phyloP scores from a whole-genome alignment of 2,329 filamentous ascomycete species.

The Fusarium nygamai region DNA sequence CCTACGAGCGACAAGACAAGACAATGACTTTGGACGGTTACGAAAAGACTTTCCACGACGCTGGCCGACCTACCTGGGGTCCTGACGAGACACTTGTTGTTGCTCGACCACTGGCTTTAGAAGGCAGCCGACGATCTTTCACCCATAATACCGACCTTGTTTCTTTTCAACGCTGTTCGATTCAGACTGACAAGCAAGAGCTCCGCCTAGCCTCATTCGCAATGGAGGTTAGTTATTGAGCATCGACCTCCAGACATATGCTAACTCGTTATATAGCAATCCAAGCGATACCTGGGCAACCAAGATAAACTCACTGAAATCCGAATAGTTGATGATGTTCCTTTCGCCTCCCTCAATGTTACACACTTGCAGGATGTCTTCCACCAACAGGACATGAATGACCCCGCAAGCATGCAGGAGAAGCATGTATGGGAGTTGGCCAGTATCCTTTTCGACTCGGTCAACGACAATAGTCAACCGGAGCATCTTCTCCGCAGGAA shows the following conservation, averaged over 20 bases:
- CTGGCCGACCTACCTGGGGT: slow-evolving; percentile 83
- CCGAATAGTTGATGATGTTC: slow-evolving; percentile 64
- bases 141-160: slow-evolving; percentile 45
- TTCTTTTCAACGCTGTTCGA: slow-evolving; percentile 52
- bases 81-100: slow-evolving; percentile 78
- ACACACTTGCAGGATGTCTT: slow-evolving; percentile 51
- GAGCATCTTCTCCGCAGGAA: slow-evolving; percentile 62
- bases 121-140: slow-evolving; percentile 47
- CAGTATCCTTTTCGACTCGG: slow-evolving; percentile 85
- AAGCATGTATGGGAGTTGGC: slow-evolving; percentile 85
- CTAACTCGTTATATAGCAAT: slow-evolving; percentile 55
- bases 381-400: slow-evolving; percentile 53
- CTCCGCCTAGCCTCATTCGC: slow-evolving; percentile 72
- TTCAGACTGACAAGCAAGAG: slow-evolving; percentile 72
- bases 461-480: slow-evolving; percentile 55
- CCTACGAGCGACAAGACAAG: slow-evolving; percentile 83
- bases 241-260: neutral
- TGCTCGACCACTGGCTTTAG: slow-evolving; percentile 50
- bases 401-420: slow-evolving; percentile 68
- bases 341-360: slow-evolving; percentile 62
- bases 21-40: slow-evolving; percentile 69
- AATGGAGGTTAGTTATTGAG: slow-evolving; percentile 56
- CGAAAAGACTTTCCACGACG: slow-evolving; percentile 76
- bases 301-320: slow-evolving; percentile 68
- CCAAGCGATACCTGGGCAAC: slow-evolving; percentile 62